A percentile compares a stretch with the other conserved stretches of the same genome.
Evolutionary conservation across 352 stramenopile species (phyloP).

Genomic region (Plasmopara halstedii): DNA sequence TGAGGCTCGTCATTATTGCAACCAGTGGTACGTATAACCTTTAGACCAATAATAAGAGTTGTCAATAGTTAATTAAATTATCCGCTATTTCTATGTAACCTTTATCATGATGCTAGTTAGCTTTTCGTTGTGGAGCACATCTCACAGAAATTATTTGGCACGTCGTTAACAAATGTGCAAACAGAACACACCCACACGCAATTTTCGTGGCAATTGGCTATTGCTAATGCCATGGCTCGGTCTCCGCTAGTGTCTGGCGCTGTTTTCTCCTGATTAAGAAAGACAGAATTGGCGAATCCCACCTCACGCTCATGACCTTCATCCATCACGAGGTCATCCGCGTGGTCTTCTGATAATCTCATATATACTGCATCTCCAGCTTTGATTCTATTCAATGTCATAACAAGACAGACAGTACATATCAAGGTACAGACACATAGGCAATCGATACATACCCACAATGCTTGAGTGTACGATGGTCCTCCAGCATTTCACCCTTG

Average conservation of each 20-base stretch:
- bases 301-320: conserved; percentile 60
- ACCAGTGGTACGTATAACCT: not conserved
- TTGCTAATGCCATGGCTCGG: conserved; percentile 9
- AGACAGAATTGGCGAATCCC: conserved; percentile 67
- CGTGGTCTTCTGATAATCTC: conserved; percentile 48
- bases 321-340: conserved; percentile 47
- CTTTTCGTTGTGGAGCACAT: conserved; percentile 51
- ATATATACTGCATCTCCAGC: conserved; percentile 68
- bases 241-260: conserved; percentile 12
- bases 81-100: not conserved
- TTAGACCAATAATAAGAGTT: too few species aligned
- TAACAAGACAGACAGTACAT: not conserved
- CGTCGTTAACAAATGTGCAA: conserved; percentile 77
- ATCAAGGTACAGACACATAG: not conserved
- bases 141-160: conserved; percentile 42
- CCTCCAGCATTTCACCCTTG: conserved; percentile 43
- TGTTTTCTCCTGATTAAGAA: too few species aligned
- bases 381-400: conserved; percentile 41
- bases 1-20: conserved; percentile 11
- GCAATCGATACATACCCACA: conserved; percentile 37
- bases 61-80: too few species aligned
- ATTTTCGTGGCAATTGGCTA: conserved; percentile 13
- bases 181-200: conserved; percentile 61
- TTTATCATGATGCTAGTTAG: not conserved
- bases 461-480: conserved; percentile 50